Conservation (phyloP, 345 rosid genomes). For the Moricandia arvensis region DNA sequence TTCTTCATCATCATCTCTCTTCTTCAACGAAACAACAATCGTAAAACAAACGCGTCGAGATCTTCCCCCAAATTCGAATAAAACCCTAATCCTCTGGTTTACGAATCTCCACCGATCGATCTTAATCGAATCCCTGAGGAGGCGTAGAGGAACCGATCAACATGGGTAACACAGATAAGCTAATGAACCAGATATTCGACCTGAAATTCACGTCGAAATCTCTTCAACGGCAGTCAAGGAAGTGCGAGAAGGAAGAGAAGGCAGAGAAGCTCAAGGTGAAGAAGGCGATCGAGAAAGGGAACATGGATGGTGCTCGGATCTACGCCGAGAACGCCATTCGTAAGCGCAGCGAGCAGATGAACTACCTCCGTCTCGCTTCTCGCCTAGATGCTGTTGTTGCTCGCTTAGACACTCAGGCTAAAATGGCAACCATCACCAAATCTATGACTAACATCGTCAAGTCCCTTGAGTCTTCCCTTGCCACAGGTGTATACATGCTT, state of each 20-base stretch:
- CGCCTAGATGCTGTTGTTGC: conserved; percentile 96
- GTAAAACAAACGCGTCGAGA: conserved; percentile 23
- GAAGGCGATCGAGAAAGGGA: conserved; percentile 98
- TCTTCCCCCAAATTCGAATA: conserved; percentile 15
- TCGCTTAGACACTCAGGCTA: conserved; percentile 92
- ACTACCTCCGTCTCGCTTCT: conserved; percentile 86
- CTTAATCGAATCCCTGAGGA: neutral
- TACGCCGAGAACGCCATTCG: conserved; percentile 96
- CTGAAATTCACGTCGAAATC: conserved; percentile 89
- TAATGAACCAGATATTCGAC: conserved; percentile 94
- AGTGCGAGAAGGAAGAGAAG: conserved; percentile 99
- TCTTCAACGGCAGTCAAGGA: conserved; percentile 81
- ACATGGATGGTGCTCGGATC: conserved; percentile 98
- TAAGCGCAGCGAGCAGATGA: conserved; percentile 97
- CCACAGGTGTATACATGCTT: conserved; percentile 53
- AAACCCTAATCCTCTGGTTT: conserved; percentile 25
- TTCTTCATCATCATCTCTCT: neutral
- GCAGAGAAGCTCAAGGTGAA: conserved; percentile 91
- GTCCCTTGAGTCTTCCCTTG: conserved; percentile 86
- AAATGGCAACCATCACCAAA: conserved; percentile 87
- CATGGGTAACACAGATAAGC: conserved; percentile 93
- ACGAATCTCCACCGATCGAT: neutral
- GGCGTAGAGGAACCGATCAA: neutral
- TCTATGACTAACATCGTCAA: conserved; percentile 88
- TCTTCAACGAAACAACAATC: neutral